A percentile compares a stretch with the other conserved stretches of the same genome.
phyloP scores from a whole-genome alignment of 148 eudicot species.

The Polygonum maritimum region DNA sequence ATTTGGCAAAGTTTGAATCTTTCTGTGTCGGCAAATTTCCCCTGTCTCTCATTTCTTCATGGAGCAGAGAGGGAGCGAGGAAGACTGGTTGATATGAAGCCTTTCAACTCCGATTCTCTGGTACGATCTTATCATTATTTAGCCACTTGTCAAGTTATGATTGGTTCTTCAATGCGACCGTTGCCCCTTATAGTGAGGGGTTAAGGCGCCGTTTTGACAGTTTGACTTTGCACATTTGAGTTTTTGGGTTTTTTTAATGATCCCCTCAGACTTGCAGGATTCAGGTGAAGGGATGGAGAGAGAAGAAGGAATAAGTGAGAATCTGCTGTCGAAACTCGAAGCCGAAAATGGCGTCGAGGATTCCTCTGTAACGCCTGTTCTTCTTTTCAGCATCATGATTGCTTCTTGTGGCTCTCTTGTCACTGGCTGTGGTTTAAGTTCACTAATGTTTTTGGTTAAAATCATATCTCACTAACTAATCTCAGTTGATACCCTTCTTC shows the following conservation, averaged over 20 bases:
- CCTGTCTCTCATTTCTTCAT: not conserved
- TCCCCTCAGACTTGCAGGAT: not conserved
- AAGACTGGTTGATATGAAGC: not conserved
- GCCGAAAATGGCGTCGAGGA: not conserved
- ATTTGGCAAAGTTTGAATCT: not conserved
- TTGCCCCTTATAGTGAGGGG: no score
- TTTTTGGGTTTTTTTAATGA: not conserved
- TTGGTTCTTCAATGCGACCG: no score
- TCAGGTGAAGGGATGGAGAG: not conserved
- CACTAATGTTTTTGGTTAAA: not conserved
- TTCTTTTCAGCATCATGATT: slow-evolving; percentile 25
- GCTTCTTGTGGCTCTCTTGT: slow-evolving; percentile 30
- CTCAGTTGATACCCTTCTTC: no score
- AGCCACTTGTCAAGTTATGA: no score
- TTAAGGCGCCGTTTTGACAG: no score
- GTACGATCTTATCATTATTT: not conserved
- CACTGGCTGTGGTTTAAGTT: slow-evolving; percentile 33
- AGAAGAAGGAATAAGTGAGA: not conserved
- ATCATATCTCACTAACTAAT: not conserved
- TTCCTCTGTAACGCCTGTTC: slow-evolving; percentile 19
- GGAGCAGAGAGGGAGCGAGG: not conserved
- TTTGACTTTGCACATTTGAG: no score
- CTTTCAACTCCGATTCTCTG: not conserved
- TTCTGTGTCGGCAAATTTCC: not conserved
- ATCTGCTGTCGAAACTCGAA: not conserved